Evolutionary conservation across 257 asterid species (phyloP).

Genomic region (Nicotiana noctiflora): DNA sequence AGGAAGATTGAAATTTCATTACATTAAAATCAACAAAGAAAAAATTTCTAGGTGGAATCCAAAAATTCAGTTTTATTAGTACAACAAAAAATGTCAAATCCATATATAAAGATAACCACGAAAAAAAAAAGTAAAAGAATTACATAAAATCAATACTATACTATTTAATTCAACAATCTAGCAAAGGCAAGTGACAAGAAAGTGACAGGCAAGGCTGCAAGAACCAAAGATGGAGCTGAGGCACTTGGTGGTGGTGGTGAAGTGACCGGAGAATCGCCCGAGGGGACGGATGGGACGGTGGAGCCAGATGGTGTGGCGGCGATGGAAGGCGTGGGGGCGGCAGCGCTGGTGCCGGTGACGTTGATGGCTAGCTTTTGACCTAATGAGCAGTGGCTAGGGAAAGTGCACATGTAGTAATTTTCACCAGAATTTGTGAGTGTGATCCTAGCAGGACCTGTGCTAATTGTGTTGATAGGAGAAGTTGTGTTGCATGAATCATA

Average conservation of each 20-base stretch:
- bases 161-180: conserved; percentile 23
- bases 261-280: not conserved
- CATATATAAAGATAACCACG: not conserved
- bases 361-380: conserved; percentile 68
- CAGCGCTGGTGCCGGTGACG: conserved; percentile 33
- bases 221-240: conserved; percentile 41
- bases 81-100: conserved; percentile 9
- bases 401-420: conserved; percentile 59
- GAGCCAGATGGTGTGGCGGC: conserved; percentile 21
- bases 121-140: not conserved
- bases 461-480: conserved; percentile 19
- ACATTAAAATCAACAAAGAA: not conserved
- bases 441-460: conserved; percentile 52
- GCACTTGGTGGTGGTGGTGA: conserved; percentile 25
- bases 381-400: conserved; percentile 41
- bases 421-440: conserved; percentile 47
- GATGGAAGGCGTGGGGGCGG: conserved; percentile 21
- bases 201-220: conserved; percentile 43
- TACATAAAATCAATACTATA: conserved; percentile 5
- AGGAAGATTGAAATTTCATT: not conserved
- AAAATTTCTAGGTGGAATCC: not conserved
- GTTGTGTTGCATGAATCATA: conserved; percentile 51
- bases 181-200: conserved; percentile 56
- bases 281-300: conserved; percentile 8
- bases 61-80: not conserved